A percentile compares a stretch with the other conserved stretches of the same genome.
These are phyloP conservation scores for Colletotrichum plurivorum DNA, from an alignment of 2,329 filamentous ascomycete species.

Conservation along the genomic window DNA sequence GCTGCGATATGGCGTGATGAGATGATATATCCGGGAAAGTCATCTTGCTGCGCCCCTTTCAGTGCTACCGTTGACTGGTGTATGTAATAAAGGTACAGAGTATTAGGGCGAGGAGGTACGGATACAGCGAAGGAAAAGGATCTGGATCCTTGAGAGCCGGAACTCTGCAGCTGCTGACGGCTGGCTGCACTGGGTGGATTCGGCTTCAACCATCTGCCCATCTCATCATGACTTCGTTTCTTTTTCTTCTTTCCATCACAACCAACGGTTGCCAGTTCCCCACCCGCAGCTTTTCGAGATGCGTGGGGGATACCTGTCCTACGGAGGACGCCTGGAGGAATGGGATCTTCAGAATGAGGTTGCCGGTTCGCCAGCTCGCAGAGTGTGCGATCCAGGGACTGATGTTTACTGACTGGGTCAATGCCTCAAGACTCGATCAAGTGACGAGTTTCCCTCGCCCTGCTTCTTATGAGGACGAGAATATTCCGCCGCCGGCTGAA, in stretches of 20 bases:
- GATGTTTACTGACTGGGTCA: no score
- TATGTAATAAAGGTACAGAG: background rate
- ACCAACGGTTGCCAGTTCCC: no score
- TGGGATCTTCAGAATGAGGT: no score
- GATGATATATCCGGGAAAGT: background rate
- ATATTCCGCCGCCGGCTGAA: background rate
- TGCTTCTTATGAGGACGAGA: background rate
- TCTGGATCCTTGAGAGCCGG: background rate
- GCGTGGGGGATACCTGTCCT: no score
- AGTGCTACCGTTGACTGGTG: background rate
- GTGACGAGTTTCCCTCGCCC: no score
- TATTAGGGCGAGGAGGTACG: background rate
- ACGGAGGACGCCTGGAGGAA: no score
- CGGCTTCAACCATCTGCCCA: background rate
- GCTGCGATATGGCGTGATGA: background rate
- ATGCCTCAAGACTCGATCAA: no score
- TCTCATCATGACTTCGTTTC: background rate
- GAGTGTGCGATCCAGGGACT: no score
- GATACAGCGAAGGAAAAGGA: background rate
- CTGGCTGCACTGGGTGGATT: no score
- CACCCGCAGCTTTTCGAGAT: no score
- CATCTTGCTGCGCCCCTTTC: constrained; percentile 1
- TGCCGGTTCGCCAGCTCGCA: no score
- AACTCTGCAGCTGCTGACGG: no score
- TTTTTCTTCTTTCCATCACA: background rate